These are phyloP conservation scores for Alliaria petiolata DNA, from an alignment of 345 rosid species.

Conservation along the genomic window DNA sequence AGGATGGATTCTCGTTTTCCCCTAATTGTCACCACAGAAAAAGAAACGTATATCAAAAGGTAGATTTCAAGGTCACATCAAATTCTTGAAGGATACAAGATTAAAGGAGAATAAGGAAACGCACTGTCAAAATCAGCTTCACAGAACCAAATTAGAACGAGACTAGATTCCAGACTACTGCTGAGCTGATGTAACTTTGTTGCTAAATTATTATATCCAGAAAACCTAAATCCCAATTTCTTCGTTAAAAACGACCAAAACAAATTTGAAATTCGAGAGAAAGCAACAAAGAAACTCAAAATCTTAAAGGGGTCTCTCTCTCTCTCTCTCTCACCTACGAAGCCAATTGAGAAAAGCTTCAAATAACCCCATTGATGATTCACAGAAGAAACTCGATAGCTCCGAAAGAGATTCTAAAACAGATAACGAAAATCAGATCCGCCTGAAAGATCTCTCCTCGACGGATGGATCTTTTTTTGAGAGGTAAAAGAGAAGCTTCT, in stretches of 20 bases:
- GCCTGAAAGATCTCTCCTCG: background rate
- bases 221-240: background rate
- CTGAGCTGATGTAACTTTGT: background rate
- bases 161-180: background rate
- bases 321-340: conserved; percentile 44
- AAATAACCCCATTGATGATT: conserved; percentile 52
- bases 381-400: conserved; percentile 1
- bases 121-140: background rate
- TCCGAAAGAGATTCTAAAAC: too few species aligned
- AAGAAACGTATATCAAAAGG: background rate
- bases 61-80: background rate
- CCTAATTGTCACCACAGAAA: too few species aligned
- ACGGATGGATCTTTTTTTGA: background rate
- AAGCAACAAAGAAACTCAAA: background rate
- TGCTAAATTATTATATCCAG: background rate
- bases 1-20: background rate
- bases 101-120: background rate
- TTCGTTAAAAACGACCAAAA: too few species aligned
- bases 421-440: conserved; percentile 8
- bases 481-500: conserved; percentile 3
- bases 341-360: conserved; percentile 80
- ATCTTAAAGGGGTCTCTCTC: background rate
- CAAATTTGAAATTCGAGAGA: too few species aligned
- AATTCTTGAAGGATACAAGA: background rate
- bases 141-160: background rate